Base-by-base conservation (phyloP, 345 rosid species). In the Nephelium lappaceum region DNA sequence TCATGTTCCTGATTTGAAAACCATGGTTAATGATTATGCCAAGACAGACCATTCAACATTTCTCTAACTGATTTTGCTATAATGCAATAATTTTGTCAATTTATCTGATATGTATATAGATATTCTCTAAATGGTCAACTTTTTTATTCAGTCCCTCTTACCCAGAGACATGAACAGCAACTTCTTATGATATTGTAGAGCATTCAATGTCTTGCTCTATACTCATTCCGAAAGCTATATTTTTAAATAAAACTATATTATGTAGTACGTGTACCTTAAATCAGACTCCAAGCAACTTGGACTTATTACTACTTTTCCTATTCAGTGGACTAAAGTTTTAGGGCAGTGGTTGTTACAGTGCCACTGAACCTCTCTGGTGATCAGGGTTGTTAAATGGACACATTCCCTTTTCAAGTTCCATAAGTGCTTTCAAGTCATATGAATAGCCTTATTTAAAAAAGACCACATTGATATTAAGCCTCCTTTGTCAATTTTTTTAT, bases 221-320 rank as follows among this genome's bases (percentile, higher is more conserved):
- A 18, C 53, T 42, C 38, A 39, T 21, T 7, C 55, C 39, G 19
- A 38, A 11, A 39, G 6, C 3, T n/a, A 36, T 1, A 11, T 27
- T 55, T 41, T 25, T 45, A 53, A 38, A 57, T 27, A 42, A 39
- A 39, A 14, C 41, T 14, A 14, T 73, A 24, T 41, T 60, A 42
- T 42, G 18, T 41, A 60, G 21, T 39, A 23, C 1, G 38, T 36
- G 47, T 73, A 23, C 6, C 14, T 23, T 3, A 23, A n/a, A 36
- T 61, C 45, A 42, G 39, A 15, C 23, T 69, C 5, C 53, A 73
- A 73, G 57, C 77, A 23, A 24, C 68, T 73, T 60, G 55, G 77
- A 72, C 5, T 58, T 24, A 0, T 58, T 39, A 15, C 67, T 21
- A 39, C 24, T 42, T 72, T 38, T 41, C 24, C 19, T 57, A 12